A percentile compares a stretch with the other conserved stretches of the same genome.
Conservation (phyloP, 257 asterid species). For the Paraleonurus japonicus region DNA sequence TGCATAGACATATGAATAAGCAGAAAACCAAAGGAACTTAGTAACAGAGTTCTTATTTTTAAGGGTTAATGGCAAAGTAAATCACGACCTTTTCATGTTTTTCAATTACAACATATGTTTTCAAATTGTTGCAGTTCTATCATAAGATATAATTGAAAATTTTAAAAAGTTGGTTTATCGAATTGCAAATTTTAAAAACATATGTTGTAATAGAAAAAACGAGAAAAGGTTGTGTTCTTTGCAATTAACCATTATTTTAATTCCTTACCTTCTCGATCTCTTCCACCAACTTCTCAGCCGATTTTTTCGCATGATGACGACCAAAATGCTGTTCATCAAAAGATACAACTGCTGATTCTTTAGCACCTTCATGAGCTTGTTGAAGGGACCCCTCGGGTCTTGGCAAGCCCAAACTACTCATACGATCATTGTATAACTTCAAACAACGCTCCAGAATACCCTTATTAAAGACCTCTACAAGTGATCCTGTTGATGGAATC, state of each 20-base stretch:
- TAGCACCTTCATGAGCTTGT: conserved; percentile 59
- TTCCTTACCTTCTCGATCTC: conserved; percentile 66
- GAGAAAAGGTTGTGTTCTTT: too few relatives aligned
- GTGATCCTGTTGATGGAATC: conserved; percentile 96
- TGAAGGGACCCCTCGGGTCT: conserved; percentile 58
- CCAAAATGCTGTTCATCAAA: conserved; percentile 97
- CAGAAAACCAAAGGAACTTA: conserved; percentile 8
- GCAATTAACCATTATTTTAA: neutral
- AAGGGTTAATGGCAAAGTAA: neutral
- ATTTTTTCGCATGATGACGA: conserved; percentile 85
- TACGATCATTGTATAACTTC: conserved; percentile 54
- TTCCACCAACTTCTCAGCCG: conserved; percentile 74
- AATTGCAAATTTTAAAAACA: too few relatives aligned
- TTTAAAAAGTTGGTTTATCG: too few relatives aligned
- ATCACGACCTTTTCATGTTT: too few relatives aligned
- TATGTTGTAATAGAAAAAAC: too few relatives aligned
- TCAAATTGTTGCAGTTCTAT: too few relatives aligned
- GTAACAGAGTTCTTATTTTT: neutral
- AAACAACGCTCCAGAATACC: conserved; percentile 75
- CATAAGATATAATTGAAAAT: too few relatives aligned
- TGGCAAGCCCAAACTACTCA: conserved; percentile 61
- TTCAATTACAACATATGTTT: too few relatives aligned
- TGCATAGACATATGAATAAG: conserved; percentile 32
- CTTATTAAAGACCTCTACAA: conserved; percentile 94
- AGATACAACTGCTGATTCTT: conserved; percentile 55